phyloP scores from a whole-genome alignment of 2,329 filamentous ascomycete species.

The Parasarocladium wereldwijsianum region DNA sequence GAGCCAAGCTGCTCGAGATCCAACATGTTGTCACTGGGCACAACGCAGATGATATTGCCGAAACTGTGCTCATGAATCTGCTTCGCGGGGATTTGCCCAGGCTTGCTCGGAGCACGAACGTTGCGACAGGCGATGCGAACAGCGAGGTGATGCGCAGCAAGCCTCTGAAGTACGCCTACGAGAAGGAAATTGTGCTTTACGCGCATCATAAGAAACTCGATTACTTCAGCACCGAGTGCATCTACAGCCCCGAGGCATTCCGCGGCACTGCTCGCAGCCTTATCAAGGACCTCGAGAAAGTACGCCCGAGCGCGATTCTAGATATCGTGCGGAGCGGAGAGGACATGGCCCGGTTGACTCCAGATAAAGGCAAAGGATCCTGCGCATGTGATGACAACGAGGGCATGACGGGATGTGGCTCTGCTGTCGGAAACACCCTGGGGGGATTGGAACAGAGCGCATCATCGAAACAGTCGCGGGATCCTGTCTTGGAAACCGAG shows the following conservation, averaged over 20 bases:
- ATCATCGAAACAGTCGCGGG: slow-evolving; percentile 9
- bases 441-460: slow-evolving; percentile 35
- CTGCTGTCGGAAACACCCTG: slow-evolving; percentile 10
- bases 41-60: slow-evolving; percentile 93
- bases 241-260: slow-evolving; percentile 96
- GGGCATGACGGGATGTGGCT: slow-evolving; percentile 55
- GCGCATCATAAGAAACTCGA: slow-evolving; percentile 93
- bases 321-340: slow-evolving; percentile 92
- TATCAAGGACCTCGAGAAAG: slow-evolving; percentile 90
- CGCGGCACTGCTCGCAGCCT: slow-evolving; percentile 78
- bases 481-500: slow-evolving; percentile 16
- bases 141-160: slow-evolving; percentile 92
- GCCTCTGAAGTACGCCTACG: slow-evolving; percentile 94
- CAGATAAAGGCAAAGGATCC: slow-evolving; percentile 20
- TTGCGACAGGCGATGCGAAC: slow-evolving; percentile 63
- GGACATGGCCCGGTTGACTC: slow-evolving; percentile 73
- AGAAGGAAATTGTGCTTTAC: slow-evolving; percentile 97
- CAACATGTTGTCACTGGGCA: slow-evolving; percentile 93
- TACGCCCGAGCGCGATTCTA: slow-evolving; percentile 83
- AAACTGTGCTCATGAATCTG: slow-evolving; percentile 96
- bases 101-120: slow-evolving; percentile 76
- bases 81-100: slow-evolving; percentile 80
- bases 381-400: slow-evolving; percentile 23
- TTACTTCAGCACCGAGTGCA: slow-evolving; percentile 97
- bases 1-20: slow-evolving; percentile 75